Percentiles rank a stretch among this genome's conserved stretches.
Evolutionary conservation across 2,329 filamentous ascomycete genomes (phyloP).

Genomic region (Aureobasidium namibiae): DNA sequence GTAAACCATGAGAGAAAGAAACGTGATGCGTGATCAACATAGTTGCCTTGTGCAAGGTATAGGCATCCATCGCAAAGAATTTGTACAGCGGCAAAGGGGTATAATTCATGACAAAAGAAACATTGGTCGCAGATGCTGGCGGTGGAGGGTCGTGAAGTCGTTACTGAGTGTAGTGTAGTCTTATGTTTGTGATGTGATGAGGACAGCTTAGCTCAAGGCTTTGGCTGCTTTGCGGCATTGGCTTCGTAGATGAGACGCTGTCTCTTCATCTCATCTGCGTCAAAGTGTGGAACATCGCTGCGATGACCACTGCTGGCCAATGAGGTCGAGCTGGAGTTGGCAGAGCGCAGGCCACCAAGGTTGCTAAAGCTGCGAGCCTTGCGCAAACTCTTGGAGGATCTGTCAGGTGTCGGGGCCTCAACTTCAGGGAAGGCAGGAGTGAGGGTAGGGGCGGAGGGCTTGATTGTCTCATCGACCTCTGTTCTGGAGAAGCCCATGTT

Average conservation of each 20-base stretch:
- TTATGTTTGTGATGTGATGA: neutral
- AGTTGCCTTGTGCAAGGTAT: neutral
- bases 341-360: constrained; percentile 23
- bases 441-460: neutral
- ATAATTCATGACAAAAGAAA: constrained; percentile 11
- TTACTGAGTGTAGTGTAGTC: neutral
- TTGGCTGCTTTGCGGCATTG: constrained; percentile 17
- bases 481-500: constrained; percentile 48
- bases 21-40: neutral
- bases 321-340: constrained; percentile 23
- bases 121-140: constrained; percentile 5
- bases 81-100: constrained; percentile 8
- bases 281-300: constrained; percentile 33
- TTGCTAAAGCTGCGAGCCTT: constrained; percentile 31
- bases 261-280: constrained; percentile 41
- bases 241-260: constrained; percentile 42
- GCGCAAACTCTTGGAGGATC: constrained; percentile 21
- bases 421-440: neutral
- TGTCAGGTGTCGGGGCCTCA: neutral
- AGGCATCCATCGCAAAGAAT: neutral
- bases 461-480: constrained; percentile 42
- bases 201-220: neutral
- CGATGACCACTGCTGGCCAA: constrained; percentile 27
- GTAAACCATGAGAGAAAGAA: neutral
- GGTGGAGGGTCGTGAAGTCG: constrained; percentile 7